Evolutionary conservation across 192 early-diverging fungal species (phyloP), one percentile per base, ranked within the genome.

Genomic region (Coemansia sp.): DNA sequence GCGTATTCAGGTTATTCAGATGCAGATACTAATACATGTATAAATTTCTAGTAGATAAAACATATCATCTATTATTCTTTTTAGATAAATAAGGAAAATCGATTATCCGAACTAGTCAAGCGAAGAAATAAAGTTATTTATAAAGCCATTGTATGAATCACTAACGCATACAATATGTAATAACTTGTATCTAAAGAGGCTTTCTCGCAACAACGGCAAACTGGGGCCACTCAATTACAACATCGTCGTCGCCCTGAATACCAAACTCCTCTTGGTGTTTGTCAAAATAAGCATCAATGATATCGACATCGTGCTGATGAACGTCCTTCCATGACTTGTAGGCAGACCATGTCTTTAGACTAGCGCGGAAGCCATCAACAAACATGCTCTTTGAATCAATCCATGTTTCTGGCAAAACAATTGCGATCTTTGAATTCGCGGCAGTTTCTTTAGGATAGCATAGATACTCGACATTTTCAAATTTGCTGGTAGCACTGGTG

Each of bases 271-370:
- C 7, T 41, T 56, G 61, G 32, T 50, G 24, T 24, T 45, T 19
- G 36, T 60, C 46, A 40, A 68, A 60, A 24, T 47, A 60, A 0
- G 20, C 28, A 26, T 55, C 53, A 9, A 68, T 24, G 32, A 60
- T 55, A 15, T 50, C 53, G 1, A 20, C 15, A 6, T 39, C 24
- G 9, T 22, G 22, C 9, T 53, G 54, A 20, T 57, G 48, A 4
- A 10, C 44, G 18, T 61, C 54, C 35, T 43, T 59, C 50, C 53
- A 69, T 9, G 46, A 43, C 32, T 69, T 69, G 45, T 61, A 60
- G 9, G 58, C 47, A 4, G 66, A 69, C 66, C 66, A 69, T 2
- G 66, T 69, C 44, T 69, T 55, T 9, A 61, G 32, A 22, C 61
- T 58, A 0, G 35, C 53, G 14, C 49, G 43, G 18, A 69, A 49